Conservation (phyloP, 2,329 filamentous ascomycete species). For the Trichophyton mentagrophytes region DNA sequence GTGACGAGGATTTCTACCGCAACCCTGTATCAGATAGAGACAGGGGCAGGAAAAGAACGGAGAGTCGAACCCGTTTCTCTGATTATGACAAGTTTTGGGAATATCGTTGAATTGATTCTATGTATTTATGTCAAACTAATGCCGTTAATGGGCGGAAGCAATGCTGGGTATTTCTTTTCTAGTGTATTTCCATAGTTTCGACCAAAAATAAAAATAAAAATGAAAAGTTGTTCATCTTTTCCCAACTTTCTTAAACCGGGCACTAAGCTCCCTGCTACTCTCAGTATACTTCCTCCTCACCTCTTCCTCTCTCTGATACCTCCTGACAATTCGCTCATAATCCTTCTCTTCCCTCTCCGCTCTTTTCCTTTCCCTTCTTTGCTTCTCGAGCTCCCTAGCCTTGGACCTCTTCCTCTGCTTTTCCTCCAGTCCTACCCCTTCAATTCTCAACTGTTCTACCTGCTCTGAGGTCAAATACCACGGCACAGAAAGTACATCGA, state of each 20-base stretch:
- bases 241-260: slow-evolving; percentile 15
- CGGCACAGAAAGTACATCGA: slow-evolving; percentile 38
- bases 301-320: slow-evolving; percentile 31
- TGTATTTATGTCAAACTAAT: neutral
- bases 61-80: neutral
- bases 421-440: slow-evolving; percentile 30
- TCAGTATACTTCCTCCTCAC: slow-evolving; percentile 25
- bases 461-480: slow-evolving; percentile 40
- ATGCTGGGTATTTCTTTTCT: neutral
- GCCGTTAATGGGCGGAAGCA: neutral
- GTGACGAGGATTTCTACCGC: slow-evolving; percentile 31
- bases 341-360: slow-evolving; percentile 32
- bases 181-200: neutral
- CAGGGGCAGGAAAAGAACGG: slow-evolving; percentile 11
- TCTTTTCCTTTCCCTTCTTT: slow-evolving; percentile 21
- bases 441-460: slow-evolving; percentile 30
- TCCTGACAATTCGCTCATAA: slow-evolving; percentile 16
- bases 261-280: slow-evolving; percentile 21
- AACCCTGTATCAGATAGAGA: slow-evolving; percentile 10
- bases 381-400: slow-evolving; percentile 28
- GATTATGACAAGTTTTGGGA: neutral
- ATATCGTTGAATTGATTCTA: neutral
- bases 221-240: neutral
- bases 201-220: neutral
- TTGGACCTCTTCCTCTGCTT: slow-evolving; percentile 29